Evolutionary conservation across 208 protist species (phyloP).

Genomic region (Herpetomonas samuelpessoai): DNA sequence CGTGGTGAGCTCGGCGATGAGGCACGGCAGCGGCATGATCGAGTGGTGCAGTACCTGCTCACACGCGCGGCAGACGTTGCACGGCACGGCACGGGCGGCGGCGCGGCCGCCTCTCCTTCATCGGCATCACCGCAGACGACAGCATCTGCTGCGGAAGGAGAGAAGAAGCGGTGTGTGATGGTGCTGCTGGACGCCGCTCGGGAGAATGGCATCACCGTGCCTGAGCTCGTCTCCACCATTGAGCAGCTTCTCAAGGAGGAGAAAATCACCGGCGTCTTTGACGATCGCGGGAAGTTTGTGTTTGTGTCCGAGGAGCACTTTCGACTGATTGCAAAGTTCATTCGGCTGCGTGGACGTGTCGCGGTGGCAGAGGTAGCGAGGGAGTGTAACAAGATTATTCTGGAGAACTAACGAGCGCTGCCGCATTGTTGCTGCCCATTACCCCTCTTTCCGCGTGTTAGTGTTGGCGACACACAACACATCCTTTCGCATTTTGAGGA

Average conservation of each 20-base stretch:
- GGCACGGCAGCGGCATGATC: constrained; percentile 24
- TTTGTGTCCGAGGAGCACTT: constrained; percentile 57
- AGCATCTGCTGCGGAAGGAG: neutral
- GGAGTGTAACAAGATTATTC: constrained; percentile 68
- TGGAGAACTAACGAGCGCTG: constrained; percentile 16
- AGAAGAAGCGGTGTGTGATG: constrained; percentile 21
- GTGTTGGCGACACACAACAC: constrained; percentile 1
- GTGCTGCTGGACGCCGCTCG: constrained; percentile 64
- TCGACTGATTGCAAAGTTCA: constrained; percentile 48
- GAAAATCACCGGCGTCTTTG: constrained; percentile 59
- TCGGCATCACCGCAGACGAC: neutral
- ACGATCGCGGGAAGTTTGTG: constrained; percentile 82
- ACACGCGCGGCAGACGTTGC: constrained; percentile 28
- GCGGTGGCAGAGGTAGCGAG: constrained; percentile 63
- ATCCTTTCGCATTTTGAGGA: too few relatives aligned
- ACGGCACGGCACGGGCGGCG: constrained; percentile 8
- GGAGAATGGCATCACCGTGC: constrained; percentile 41
- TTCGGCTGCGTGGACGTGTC: constrained; percentile 55
- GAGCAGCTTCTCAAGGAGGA: constrained; percentile 50
- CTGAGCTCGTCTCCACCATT: constrained; percentile 50
- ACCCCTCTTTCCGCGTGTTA: constrained; percentile 5
- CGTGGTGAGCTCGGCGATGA: constrained; percentile 68
- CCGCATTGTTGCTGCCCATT: neutral
- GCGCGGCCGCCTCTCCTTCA: neutral
- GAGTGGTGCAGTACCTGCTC: constrained; percentile 27